These are phyloP conservation scores for Monosporozyma yasuniensis DNA, from an alignment of 805 yeast genomes.

Conservation along the genomic window DNA sequence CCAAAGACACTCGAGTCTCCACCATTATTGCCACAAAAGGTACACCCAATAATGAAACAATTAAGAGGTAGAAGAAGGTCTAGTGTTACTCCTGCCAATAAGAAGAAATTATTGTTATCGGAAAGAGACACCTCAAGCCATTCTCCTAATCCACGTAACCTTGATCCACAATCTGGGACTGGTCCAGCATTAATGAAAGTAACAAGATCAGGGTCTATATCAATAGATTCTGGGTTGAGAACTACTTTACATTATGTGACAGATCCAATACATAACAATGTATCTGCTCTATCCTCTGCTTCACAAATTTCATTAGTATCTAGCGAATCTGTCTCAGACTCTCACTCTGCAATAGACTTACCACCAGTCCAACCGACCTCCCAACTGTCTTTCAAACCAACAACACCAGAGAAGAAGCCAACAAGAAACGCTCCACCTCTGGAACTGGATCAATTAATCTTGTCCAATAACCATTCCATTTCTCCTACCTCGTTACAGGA, in stretches of 20 bases:
- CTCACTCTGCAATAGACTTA: neutral
- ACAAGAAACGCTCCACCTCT: neutral
- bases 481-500: conserved; percentile 10
- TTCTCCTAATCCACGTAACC: neutral
- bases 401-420: neutral
- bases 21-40: conserved; percentile 9
- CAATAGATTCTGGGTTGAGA: conserved; percentile 28
- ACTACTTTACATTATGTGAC: conserved; percentile 17
- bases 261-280: conserved; percentile 13
- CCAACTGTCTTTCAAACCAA: neutral
- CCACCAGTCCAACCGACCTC: neutral
- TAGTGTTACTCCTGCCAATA: neutral
- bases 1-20: neutral
- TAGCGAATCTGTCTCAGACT: neutral
- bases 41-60: conserved; percentile 10
- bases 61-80: conserved; percentile 2
- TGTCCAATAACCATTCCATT: neutral
- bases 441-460: neutral
- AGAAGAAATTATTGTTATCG: conserved; percentile 2
- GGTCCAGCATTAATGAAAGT: neutral
- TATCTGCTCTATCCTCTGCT: conserved; percentile 12
- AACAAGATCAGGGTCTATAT: conserved; percentile 19
- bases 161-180: neutral
- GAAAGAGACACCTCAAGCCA: conserved; percentile 10
- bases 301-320: conserved; percentile 6